A percentile compares a stretch with the other conserved stretches of the same genome.
These are phyloP conservation scores for Blastobotrys petasosporus DNA, from an alignment of 1,139 yeast species.

Conservation along the genomic window DNA sequence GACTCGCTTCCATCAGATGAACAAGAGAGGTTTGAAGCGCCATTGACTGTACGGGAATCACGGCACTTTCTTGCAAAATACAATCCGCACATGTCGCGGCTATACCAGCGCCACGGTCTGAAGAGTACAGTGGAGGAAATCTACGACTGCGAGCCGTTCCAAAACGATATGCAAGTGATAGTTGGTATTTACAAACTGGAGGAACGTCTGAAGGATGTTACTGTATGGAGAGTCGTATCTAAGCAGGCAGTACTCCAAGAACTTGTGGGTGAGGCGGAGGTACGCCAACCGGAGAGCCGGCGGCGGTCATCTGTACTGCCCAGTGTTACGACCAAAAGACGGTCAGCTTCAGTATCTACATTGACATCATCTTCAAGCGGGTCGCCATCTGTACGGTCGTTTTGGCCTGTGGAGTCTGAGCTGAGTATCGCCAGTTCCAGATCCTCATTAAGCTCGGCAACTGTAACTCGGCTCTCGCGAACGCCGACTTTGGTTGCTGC, in stretches of 20 bases:
- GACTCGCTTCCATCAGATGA: not conserved
- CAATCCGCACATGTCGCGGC: not conserved
- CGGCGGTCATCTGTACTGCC: no score
- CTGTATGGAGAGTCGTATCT: not conserved
- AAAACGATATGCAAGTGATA: constrained; percentile 6
- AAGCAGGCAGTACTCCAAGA: not conserved
- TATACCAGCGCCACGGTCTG: constrained; percentile 2
- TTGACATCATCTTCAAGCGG: no score
- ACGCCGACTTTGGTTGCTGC: no score
- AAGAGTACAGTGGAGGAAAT: constrained; percentile 4
- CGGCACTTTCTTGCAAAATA: constrained; percentile 6
- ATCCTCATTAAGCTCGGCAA: no score
- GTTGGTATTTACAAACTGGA: constrained; percentile 10
- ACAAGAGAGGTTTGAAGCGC: not conserved
- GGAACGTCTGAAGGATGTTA: not conserved
- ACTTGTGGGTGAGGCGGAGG: not conserved
- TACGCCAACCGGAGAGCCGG: not conserved
- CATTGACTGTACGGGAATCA: constrained; percentile 9
- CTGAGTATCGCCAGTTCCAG: no score
- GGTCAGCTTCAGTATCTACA: no score
- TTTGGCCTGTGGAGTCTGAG: no score
- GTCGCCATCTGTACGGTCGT: no score
- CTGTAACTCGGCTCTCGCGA: no score
- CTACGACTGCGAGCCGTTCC: constrained; percentile 6
- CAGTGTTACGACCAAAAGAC: no score